These are phyloP conservation scores for Kalanchoe fedtschenkoi DNA, from an alignment of 164 flowering plant species.

Conservation along the genomic window DNA sequence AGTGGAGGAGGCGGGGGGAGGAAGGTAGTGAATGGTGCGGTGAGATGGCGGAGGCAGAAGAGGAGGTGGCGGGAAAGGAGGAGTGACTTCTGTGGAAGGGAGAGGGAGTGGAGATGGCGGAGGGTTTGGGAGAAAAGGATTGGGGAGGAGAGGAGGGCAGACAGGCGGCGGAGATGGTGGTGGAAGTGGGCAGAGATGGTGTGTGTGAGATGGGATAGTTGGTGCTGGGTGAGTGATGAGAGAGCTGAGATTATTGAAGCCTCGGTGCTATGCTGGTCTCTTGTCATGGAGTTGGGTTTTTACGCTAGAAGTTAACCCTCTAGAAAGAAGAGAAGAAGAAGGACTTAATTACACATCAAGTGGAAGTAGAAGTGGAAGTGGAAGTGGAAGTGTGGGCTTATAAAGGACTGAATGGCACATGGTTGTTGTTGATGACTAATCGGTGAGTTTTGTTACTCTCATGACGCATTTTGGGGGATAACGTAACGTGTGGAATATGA, in stretches of 20 bases:
- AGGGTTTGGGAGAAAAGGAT: slow-evolving; percentile 49
- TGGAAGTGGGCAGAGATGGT: slow-evolving; percentile 31
- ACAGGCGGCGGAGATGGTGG: slow-evolving; percentile 52
- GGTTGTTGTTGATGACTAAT: no score
- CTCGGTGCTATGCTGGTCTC: slow-evolving; percentile 11
- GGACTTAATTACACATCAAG: neutral
- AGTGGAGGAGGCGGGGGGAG: slow-evolving; percentile 10
- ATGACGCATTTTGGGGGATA: no score
- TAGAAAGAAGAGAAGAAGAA: neutral
- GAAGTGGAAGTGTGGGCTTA: no score
- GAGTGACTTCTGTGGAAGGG: slow-evolving; percentile 50
- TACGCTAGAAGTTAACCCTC: neutral
- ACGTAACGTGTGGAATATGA: no score
- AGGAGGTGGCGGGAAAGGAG: slow-evolving; percentile 64
- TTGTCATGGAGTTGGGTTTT: neutral
- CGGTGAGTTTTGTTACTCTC: no score
- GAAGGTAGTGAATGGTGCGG: slow-evolving; percentile 17
- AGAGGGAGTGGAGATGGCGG: slow-evolving; percentile 59
- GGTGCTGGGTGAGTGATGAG: slow-evolving; percentile 34
- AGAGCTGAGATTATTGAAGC: slow-evolving; percentile 46
- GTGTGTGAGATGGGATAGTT: slow-evolving; percentile 35
- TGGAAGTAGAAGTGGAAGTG: neutral
- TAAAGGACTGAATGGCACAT: no score
- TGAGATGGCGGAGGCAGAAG: slow-evolving; percentile 39
- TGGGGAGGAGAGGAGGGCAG: slow-evolving; percentile 50